Conservation (phyloP, 192 early-diverging fungal genomes). For the Coemansia sp. region DNA sequence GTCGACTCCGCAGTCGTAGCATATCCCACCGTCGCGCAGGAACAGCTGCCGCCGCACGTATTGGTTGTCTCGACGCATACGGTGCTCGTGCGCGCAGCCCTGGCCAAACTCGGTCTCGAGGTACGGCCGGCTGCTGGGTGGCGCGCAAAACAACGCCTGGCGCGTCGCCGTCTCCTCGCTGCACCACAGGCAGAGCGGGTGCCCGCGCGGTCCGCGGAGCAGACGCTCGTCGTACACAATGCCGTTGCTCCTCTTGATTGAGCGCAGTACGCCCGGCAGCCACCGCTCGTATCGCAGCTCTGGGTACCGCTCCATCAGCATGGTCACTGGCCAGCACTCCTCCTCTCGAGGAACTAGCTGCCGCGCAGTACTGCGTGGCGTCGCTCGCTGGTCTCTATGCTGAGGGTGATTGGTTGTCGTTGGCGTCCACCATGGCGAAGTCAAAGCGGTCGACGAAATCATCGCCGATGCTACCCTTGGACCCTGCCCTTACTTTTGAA, state of each 20-base stretch:
- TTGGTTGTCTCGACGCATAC: constrained; percentile 39
- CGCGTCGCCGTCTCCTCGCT: constrained; percentile 20
- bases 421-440: neutral
- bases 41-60: constrained; percentile 50
- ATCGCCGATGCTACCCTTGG: neutral
- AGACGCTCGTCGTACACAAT: constrained; percentile 32
- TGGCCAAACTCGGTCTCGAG: constrained; percentile 19
- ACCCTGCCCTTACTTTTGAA: neutral
- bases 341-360: constrained; percentile 36
- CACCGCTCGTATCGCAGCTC: constrained; percentile 50
- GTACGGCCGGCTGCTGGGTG: neutral
- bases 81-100: constrained; percentile 54
- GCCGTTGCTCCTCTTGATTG: constrained; percentile 14
- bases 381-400: neutral
- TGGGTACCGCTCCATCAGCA: constrained; percentile 37
- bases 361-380: constrained; percentile 20
- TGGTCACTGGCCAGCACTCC: constrained; percentile 41
- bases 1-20: constrained; percentile 41
- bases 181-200: constrained; percentile 49
- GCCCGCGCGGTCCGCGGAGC: constrained; percentile 33
- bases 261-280: constrained; percentile 30
- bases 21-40: constrained; percentile 46
- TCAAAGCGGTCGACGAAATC: neutral
- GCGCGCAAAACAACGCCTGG: constrained; percentile 26
- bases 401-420: constrained; percentile 3